Percentiles rank a stretch among this genome's conserved stretches.
phyloP scores from a whole-genome alignment of 139 green algal species.

The Asterochloris sp. region DNA sequence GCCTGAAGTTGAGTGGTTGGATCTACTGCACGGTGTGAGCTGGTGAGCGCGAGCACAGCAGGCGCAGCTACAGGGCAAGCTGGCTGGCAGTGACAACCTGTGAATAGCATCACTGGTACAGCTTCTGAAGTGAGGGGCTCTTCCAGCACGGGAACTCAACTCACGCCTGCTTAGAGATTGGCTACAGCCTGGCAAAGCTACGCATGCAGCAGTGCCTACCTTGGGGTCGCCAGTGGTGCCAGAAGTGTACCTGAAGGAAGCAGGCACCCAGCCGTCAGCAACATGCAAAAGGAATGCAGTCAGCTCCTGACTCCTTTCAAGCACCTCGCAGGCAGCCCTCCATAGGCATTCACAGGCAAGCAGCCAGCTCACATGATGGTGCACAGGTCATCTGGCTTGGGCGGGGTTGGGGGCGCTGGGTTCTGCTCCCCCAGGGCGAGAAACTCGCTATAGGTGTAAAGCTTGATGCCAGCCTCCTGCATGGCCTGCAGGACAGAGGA shows the following conservation, averaged over 20 bases:
- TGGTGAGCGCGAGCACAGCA: too few relatives aligned
- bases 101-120: too few relatives aligned
- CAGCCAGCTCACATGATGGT: constrained; percentile 76
- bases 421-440: constrained; percentile 46
- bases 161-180: too few relatives aligned
- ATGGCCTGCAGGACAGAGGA: constrained; percentile 27
- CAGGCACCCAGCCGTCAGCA: not conserved
- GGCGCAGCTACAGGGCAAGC: not conserved
- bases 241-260: constrained; percentile 63
- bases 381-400: constrained; percentile 75
- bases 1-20: not conserved
- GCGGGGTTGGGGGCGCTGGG: constrained; percentile 43
- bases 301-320: too few relatives aligned
- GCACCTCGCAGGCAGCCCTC: not conserved
- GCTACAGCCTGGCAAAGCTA: not conserved
- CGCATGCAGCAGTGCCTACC: constrained; percentile 18
- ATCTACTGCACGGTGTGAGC: not conserved
- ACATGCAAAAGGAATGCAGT: too few relatives aligned
- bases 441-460: constrained; percentile 64
- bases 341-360: not conserved
- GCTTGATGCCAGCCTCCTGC: constrained; percentile 27
- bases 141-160: too few relatives aligned
- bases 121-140: too few relatives aligned
- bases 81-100: too few relatives aligned
- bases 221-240: constrained; percentile 85